These are phyloP conservation scores for Colletotrichum destructivum DNA, from an alignment of 2,329 filamentous ascomycete genomes.

Conservation along the genomic window DNA sequence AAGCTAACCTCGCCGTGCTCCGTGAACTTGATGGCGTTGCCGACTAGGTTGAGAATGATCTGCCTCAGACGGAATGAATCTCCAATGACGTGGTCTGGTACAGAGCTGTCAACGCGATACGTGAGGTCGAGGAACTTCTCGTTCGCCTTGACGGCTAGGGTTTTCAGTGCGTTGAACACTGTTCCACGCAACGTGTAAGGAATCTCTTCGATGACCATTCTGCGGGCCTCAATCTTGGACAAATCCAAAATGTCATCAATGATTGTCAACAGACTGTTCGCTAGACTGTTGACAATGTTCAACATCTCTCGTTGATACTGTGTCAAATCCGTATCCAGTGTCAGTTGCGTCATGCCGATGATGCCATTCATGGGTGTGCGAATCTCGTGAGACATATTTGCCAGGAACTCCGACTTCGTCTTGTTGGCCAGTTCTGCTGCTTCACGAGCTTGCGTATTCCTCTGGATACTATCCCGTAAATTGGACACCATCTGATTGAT, in stretches of 20 bases:
- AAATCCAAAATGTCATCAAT: conserved; percentile 88
- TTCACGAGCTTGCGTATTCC: conserved; percentile 95
- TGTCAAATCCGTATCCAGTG: conserved; percentile 93
- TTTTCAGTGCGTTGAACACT: conserved; percentile 97
- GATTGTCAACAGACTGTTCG: conserved; percentile 95
- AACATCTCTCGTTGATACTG: conserved; percentile 98
- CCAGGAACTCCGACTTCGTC: conserved; percentile 98
- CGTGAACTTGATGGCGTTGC: conserved; percentile 99
- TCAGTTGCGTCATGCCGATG: conserved; percentile 97
- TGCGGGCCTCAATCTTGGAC: conserved; percentile 91
- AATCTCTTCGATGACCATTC: conserved; percentile 99
- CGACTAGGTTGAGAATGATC: conserved; percentile 96
- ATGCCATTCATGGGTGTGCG: conserved; percentile 98
- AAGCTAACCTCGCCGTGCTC: conserved; percentile 97
- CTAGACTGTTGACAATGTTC: conserved; percentile 97
- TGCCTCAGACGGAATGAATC: conserved; percentile 97
- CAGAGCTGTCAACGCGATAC: conserved; percentile 92
- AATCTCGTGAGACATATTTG: conserved; percentile 99
- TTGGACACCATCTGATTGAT: conserved; percentile 99
- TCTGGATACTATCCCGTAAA: conserved; percentile 93
- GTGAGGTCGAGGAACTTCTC: conserved; percentile 94
- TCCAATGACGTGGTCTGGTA: conserved; percentile 95
- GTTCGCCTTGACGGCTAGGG: conserved; percentile 95
- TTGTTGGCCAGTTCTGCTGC: conserved; percentile 97
- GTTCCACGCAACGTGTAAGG: conserved; percentile 94